Base-by-base conservation (phyloP, 164 flowering plant species). In the Protea cynaroides region DNA sequence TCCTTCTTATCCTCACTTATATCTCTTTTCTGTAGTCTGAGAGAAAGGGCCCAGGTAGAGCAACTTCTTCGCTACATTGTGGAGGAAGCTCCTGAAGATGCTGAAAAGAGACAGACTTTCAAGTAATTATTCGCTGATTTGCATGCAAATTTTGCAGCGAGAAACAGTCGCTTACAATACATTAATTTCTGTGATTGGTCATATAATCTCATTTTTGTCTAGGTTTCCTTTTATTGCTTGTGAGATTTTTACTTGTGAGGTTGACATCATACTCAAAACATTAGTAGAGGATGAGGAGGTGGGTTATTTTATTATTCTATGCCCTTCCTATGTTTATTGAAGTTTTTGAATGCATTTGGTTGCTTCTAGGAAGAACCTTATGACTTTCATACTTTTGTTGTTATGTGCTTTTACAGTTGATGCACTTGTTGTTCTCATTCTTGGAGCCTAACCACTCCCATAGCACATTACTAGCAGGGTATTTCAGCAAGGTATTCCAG, bases 211-310 rank as follows among this genome's bases (percentile, higher is more conserved):
- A 2, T 46, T 63, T 17, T 25, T 44, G 7, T 23, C 21, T 72
- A 92, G 98, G 80, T 86, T 90, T 76, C 98, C 98, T 56, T 92
- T 92, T 64, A 79, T 92, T 80, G 85, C 98, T 19, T 88, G 97
- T 79, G 98, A 93, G 78, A 86, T 90, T 43, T 88, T 93, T 68
- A 93, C 97, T 15, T 93, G 98, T 74, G 98, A 92, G 71, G 92
- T 92, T 69, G 98, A 92, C 79, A 78, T 88, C 63, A 90, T 92
- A 55, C 90, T 92, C 60, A 85, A 84, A 70, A 82, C 96, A 14
- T 69, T 92, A 74, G 93, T 90, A 7, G 98, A 90, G 79, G 93
- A 92, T 65, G 94, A 88, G 71, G 93, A 86, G 90, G 96, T 87
- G 58, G 70, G 69, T 49, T 46, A 6, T 40, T 59, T 56, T 25